Conservation (phyloP, 1,284 basidiomycete genomes). For the Puccinia coronata region DNA sequence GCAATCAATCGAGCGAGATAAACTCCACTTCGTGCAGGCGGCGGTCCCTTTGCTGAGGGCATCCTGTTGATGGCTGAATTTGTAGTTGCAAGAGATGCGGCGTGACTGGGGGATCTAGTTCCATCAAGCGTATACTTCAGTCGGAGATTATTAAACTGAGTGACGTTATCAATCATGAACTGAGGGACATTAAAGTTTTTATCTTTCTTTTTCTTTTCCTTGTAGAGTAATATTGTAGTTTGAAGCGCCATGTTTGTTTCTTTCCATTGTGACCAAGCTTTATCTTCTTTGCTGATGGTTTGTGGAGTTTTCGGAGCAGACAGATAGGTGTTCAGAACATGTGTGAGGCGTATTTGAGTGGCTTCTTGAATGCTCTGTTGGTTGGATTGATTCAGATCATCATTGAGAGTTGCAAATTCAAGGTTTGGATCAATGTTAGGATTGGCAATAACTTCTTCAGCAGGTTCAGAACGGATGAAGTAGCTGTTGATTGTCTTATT, state of each 20-base stretch:
- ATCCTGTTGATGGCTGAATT: not conserved
- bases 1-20: not conserved
- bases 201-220: too few relatives aligned
- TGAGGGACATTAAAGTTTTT: not conserved
- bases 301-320: too few relatives aligned
- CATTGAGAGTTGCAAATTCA: not conserved
- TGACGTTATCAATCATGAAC: constrained; percentile 8
- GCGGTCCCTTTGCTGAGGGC: not conserved
- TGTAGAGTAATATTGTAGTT: too few relatives aligned
- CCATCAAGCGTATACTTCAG: not conserved
- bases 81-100: too few relatives aligned
- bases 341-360: not conserved
- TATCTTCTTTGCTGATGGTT: not conserved
- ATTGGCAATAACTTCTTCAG: not conserved
- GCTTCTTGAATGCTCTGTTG: not conserved
- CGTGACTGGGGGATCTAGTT: too few relatives aligned
- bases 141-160: constrained; percentile 5
- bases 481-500: not conserved
- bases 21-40: not conserved
- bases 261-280: not conserved
- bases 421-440: not conserved
- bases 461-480: not conserved
- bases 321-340: not conserved
- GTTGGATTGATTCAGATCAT: not conserved
- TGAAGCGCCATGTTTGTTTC: not conserved